A percentile compares a stretch with the other conserved stretches of the same genome.
phyloP scores from a whole-genome alignment of 2,329 filamentous ascomycete species.

The Cryphonectria carpinicola region DNA sequence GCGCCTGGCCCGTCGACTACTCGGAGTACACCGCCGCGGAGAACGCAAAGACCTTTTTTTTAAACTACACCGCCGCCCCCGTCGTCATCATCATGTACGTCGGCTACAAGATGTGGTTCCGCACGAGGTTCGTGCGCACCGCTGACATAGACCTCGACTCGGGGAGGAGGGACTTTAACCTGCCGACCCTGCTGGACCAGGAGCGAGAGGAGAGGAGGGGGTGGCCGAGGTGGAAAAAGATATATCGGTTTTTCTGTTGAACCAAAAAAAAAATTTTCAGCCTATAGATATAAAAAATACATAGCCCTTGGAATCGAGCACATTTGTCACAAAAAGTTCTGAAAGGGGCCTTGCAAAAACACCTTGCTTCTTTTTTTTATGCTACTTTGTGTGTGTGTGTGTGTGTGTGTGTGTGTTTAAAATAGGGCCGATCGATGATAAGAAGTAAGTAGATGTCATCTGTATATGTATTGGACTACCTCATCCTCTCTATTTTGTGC shows the following conservation, averaged over 20 bases:
- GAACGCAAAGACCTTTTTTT: slow-evolving; percentile 71
- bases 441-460: not conserved
- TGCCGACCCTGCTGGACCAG: slow-evolving; percentile 76
- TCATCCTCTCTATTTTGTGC: not conserved
- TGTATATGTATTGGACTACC: not conserved
- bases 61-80: slow-evolving; percentile 71
- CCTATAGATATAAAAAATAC: slow-evolving; percentile 1
- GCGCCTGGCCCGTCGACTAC: slow-evolving; percentile 72
- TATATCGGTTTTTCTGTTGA: slow-evolving; percentile 75
- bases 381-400: not conserved
- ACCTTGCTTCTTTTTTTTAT: not conserved
- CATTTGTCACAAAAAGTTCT: not conserved
- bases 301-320: not conserved
- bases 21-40: slow-evolving; percentile 45
- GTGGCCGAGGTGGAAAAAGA: slow-evolving; percentile 78
- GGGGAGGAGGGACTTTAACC: slow-evolving; percentile 81
- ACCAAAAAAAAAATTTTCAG: too few species aligned
- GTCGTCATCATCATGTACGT: slow-evolving; percentile 71
- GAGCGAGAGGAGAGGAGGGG: slow-evolving; percentile 73
- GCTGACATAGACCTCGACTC: slow-evolving; percentile 86
- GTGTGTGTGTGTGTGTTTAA: too few species aligned
- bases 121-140: slow-evolving; percentile 67
- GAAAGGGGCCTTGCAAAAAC: not conserved
- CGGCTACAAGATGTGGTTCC: slow-evolving; percentile 74
- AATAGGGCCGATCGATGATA: too few species aligned